A percentile compares a stretch with the other conserved stretches of the same genome.
Evolutionary conservation across 148 eudicot species (phyloP).

Genomic region (Talinum fruticosum): DNA sequence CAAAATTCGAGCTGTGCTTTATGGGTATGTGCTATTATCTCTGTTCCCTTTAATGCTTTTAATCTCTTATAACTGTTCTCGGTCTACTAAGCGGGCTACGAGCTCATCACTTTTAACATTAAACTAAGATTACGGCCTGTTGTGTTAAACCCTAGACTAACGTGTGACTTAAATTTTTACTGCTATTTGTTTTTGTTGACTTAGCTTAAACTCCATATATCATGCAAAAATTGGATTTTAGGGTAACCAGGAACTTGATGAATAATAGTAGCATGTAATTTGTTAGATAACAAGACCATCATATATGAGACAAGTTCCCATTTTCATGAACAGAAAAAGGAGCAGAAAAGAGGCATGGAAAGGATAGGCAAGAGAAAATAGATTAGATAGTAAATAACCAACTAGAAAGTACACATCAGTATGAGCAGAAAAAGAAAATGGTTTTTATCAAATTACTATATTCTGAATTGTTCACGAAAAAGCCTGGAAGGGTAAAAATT

Average conservation of each 20-base stretch:
- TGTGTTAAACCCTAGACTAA: neutral
- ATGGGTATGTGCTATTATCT: constrained; percentile 61
- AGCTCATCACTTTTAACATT: constrained; percentile 1
- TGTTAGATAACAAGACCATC: too few species aligned
- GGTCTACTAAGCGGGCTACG: neutral
- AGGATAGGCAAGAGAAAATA: neutral
- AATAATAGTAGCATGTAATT: too few species aligned
- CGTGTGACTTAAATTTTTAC: neutral
- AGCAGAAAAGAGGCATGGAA: neutral
- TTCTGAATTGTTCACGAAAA: too few species aligned
- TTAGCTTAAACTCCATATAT: too few species aligned
- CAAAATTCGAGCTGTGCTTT: constrained; percentile 72
- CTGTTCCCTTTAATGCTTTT: neutral
- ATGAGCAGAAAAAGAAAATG: too few species aligned
- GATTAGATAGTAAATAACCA: neutral
- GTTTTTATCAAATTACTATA: too few species aligned
- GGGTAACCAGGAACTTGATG: too few species aligned
- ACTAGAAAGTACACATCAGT: too few species aligned
- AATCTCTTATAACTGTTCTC: neutral
- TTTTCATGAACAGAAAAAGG: neutral
- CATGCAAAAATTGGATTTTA: too few species aligned
- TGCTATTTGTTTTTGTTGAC: neutral
- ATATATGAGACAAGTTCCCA: too few species aligned
- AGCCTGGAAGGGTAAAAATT: too few species aligned
- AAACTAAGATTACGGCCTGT: neutral